These are phyloP conservation scores for Dactylellina leptospora DNA, from an alignment of 2,329 filamentous ascomycete species.

Conservation along the genomic window DNA sequence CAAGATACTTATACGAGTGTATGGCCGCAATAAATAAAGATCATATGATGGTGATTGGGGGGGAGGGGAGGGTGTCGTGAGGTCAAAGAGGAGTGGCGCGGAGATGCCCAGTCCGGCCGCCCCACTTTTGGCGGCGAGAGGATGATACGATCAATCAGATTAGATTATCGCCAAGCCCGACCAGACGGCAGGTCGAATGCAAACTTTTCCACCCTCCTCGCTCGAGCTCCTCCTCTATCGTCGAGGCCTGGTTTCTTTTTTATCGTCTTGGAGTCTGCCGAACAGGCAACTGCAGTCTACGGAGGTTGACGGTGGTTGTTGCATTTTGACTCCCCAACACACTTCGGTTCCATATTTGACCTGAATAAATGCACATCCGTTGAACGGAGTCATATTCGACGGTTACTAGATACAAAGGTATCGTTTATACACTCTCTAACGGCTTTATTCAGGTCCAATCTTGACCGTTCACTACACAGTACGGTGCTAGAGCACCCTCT, in stretches of 20 bases:
- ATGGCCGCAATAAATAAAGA: too few species aligned
- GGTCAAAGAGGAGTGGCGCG: not conserved
- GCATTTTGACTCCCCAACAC: too few species aligned
- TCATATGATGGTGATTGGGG: too few species aligned
- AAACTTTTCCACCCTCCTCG: not conserved
- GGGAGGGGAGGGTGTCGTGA: too few species aligned
- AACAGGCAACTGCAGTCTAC: too few species aligned
- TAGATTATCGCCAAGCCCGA: conserved; percentile 49
- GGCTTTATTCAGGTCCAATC: conserved; percentile 23
- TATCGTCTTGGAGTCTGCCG: not conserved
- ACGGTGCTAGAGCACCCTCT: conserved; percentile 25
- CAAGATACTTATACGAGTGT: too few species aligned
- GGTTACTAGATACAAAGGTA: too few species aligned
- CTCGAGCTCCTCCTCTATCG: conserved; percentile 42
- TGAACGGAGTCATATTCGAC: too few species aligned
- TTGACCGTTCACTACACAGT: conserved; percentile 27
- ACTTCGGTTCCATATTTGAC: too few species aligned
- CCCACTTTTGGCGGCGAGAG: conserved; percentile 31
- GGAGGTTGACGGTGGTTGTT: too few species aligned
- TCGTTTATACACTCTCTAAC: not conserved
- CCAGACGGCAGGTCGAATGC: conserved; percentile 33
- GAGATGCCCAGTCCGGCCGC: conserved; percentile 23
- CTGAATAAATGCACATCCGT: too few species aligned
- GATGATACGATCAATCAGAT: conserved; percentile 53
- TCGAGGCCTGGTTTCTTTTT: not conserved